Evolutionary conservation across 2,329 filamentous ascomycete genomes (phyloP), one percentile per base, ranked within the genome.

Genomic region (Cordyceps pruinosa): DNA sequence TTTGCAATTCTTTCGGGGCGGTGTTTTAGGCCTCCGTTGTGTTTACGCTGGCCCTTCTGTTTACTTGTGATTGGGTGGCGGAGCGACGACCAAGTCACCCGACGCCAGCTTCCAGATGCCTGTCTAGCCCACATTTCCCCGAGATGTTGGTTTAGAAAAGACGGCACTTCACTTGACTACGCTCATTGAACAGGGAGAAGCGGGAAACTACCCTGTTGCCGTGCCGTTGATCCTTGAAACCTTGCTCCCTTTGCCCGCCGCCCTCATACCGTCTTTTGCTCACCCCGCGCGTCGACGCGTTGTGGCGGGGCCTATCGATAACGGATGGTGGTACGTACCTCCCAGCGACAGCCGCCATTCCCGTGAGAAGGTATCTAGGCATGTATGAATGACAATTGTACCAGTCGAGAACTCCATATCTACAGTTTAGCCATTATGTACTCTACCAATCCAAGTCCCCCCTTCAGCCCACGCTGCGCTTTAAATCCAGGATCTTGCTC

Each of bases 401-500:
- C n/a, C n/a, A n/a, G n/a, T n/a, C n/a, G n/a, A n/a, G n/a, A n/a
- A n/a, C n/a, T 37, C 35, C 35, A 37, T 32, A 6, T 32, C 6
- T 32, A 32, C 28, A 10, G 28, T 10, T 32, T 32, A n/a, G n/a
- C n/a, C n/a, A n/a, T n/a, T n/a, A n/a, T n/a, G n/a, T n/a, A n/a
- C n/a, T n/a, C n/a, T n/a, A n/a, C n/a, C n/a, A n/a, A n/a, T n/a
- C n/a, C n/a, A n/a, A n/a, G 2, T 45, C 13, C 28, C 9, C 15
- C 13, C 1, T 17, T 48, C 54, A 56, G 17, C 35, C 23, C n/a
- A 56, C 50, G 13, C 66, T 75, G 52, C 79, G 74, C 58, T 80
- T 77, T 60, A 89, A 65, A 9, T 77, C 77, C 61, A 92, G 68
- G 41, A 96, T 89, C 62, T 84, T 83, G 15, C 74, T 73, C 35